phyloP scores from a whole-genome alignment of 805 yeast genomes.

The Hanseniaspora thailandica region DNA sequence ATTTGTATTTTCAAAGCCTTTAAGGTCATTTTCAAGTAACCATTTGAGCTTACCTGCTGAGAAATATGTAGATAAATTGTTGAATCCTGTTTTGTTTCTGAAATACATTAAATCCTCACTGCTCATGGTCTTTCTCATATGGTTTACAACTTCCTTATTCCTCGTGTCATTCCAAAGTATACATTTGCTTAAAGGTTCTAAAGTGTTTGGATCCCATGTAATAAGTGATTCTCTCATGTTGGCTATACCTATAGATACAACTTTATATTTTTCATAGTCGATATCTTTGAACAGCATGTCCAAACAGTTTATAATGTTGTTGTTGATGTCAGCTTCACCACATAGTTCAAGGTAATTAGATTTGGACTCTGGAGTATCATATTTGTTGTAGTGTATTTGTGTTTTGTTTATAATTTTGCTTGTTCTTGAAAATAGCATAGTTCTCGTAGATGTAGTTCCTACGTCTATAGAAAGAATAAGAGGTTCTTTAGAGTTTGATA shows the following conservation, averaged over 20 bases:
- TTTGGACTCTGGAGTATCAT: slow-evolving; percentile 1
- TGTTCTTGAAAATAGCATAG: slow-evolving; percentile 58
- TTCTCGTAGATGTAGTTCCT: slow-evolving; percentile 87
- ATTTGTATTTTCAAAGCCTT: slow-evolving; percentile 52
- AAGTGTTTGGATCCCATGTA: slow-evolving; percentile 77
- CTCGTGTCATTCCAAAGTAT: slow-evolving; percentile 95
- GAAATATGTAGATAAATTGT: slow-evolving; percentile 72
- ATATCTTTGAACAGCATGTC: slow-evolving; percentile 50
- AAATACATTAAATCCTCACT: slow-evolving; percentile 46
- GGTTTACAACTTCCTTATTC: slow-evolving; percentile 58
- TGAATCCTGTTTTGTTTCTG: slow-evolving; percentile 65
- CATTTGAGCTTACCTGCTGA: slow-evolving; percentile 83
- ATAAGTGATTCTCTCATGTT: slow-evolving; percentile 93
- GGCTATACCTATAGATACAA: slow-evolving; percentile 74
- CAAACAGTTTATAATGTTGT: slow-evolving; percentile 70
- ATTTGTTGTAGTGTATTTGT: slow-evolving; percentile 59
- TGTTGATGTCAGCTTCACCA: slow-evolving; percentile 21
- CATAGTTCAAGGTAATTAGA: neutral
- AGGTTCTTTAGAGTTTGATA: slow-evolving; percentile 21
- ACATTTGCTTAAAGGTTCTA: slow-evolving; percentile 66
- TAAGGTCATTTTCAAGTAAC: slow-evolving; percentile 70
- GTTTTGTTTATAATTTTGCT: slow-evolving; percentile 78
- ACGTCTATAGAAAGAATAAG: slow-evolving; percentile 67
- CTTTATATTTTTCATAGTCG: slow-evolving; percentile 48
- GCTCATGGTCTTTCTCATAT: slow-evolving; percentile 43